phyloP scores from a whole-genome alignment of 441 rosid genomes.

The Kokia cookei region DNA sequence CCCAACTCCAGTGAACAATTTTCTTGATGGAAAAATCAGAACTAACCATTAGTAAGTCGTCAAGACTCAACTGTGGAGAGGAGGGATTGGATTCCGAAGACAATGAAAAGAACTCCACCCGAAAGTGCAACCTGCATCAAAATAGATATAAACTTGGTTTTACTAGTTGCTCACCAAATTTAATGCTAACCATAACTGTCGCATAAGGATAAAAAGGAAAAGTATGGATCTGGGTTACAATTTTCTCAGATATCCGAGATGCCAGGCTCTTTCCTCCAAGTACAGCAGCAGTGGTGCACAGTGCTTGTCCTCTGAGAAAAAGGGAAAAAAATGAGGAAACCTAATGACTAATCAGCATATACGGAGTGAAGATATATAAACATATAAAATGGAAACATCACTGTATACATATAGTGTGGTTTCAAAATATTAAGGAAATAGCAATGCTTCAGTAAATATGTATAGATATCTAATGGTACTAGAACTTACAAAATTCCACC shows the following conservation, averaged over 20 bases:
- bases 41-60: constrained; percentile 20
- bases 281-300: constrained; percentile 91
- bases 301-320: constrained; percentile 63
- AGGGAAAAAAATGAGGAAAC: neutral
- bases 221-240: constrained; percentile 33
- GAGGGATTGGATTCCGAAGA: constrained; percentile 85
- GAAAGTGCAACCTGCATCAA: constrained; percentile 72
- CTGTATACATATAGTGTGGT: neutral
- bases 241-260: constrained; percentile 84
- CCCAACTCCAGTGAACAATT: neutral
- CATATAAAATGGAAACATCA: neutral
- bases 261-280: constrained; percentile 98
- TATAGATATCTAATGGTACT: neutral
- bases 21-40: neutral
- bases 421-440: neutral
- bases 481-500: constrained; percentile 77
- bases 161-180: neutral
- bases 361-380: neutral
- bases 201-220: neutral
- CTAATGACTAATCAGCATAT: neutral
- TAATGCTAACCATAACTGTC: neutral
- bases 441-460: neutral
- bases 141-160: constrained; percentile 4
- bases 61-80: constrained; percentile 47
- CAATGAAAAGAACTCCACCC: constrained; percentile 83